Conservation (phyloP, 1,139 yeast species). For the Nakaseomyces nivariensis region DNA sequence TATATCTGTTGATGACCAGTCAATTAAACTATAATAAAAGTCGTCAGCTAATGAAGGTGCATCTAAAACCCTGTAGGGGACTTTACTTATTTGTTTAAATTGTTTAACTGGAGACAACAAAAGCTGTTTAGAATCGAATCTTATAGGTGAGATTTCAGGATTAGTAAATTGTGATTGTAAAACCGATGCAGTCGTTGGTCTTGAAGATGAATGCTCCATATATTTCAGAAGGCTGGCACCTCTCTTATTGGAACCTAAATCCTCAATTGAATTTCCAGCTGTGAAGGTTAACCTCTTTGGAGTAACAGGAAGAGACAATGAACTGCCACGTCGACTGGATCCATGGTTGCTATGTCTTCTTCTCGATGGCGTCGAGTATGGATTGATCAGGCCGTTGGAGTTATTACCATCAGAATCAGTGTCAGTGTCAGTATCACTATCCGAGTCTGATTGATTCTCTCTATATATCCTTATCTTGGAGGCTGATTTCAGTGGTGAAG, state of each 20-base stretch:
- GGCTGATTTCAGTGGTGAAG: neutral
- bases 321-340: neutral
- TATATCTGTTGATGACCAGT: conserved; percentile 90
- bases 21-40: conserved; percentile 81
- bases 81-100: conserved; percentile 67
- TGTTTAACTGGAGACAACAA: conserved; percentile 75
- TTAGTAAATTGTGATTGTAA: conserved; percentile 55
- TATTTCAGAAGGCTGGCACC: conserved; percentile 56
- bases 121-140: conserved; percentile 76
- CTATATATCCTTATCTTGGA: neutral
- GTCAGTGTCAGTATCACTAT: neutral
- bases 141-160: conserved; percentile 67
- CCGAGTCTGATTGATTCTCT: conserved; percentile 1
- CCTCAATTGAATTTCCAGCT: neutral
- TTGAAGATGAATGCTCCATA: conserved; percentile 54
- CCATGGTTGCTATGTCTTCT: conserved; percentile 12
- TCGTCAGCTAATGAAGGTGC: conserved; percentile 96
- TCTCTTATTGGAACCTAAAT: conserved; percentile 7
- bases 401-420: conserved; percentile 1
- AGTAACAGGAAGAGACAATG: conserved; percentile 31
- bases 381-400: conserved; percentile 7
- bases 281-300: conserved; percentile 24
- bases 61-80: conserved; percentile 87
- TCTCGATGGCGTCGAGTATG: conserved; percentile 16
- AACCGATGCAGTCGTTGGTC: conserved; percentile 47